Evolutionary conservation across 768 basidiomycete species (phyloP).

Genomic region (Boletus rubescentipes): DNA sequence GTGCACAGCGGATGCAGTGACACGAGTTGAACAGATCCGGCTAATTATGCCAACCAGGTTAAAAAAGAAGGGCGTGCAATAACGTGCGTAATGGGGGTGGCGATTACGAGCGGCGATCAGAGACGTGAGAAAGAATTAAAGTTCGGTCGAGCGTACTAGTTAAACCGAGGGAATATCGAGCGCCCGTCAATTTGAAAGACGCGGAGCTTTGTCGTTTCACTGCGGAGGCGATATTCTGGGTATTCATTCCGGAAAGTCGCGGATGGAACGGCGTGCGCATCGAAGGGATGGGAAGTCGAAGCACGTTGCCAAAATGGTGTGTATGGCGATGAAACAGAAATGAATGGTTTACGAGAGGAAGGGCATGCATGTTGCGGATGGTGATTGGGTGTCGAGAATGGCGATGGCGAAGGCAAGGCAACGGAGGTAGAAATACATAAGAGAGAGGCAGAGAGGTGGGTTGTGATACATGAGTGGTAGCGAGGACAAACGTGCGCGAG

Average conservation of each 20-base stretch:
- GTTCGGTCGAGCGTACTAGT: conserved; percentile 11
- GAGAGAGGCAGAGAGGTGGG: neutral
- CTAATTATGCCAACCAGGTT: neutral
- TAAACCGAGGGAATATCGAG: neutral
- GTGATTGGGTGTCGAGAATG: conserved; percentile 22
- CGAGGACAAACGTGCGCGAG: conserved; percentile 35
- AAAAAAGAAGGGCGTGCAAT: too few species aligned
- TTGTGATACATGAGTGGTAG: conserved; percentile 14
- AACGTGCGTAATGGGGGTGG: neutral
- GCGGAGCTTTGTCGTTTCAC: conserved; percentile 6
- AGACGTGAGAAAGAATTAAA: conserved; percentile 15
- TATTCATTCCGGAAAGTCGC: conserved; percentile 1
- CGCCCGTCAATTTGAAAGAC: conserved; percentile 25
- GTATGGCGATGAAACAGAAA: conserved; percentile 9
- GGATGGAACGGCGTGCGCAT: neutral
- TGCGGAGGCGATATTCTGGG: neutral
- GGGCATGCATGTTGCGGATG: conserved; percentile 25
- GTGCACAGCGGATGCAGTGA: too few species aligned
- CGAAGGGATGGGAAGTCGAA: conserved; percentile 5
- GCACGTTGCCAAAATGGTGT: conserved; percentile 15
- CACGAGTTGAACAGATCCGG: too few species aligned
- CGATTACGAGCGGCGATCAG: neutral
- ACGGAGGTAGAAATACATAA: conserved; percentile 5
- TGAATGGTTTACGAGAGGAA: conserved; percentile 16
- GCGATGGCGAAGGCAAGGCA: conserved; percentile 8